phyloP scores from a whole-genome alignment of 805 yeast genomes.

The Cyberlindnera suaveolens region DNA sequence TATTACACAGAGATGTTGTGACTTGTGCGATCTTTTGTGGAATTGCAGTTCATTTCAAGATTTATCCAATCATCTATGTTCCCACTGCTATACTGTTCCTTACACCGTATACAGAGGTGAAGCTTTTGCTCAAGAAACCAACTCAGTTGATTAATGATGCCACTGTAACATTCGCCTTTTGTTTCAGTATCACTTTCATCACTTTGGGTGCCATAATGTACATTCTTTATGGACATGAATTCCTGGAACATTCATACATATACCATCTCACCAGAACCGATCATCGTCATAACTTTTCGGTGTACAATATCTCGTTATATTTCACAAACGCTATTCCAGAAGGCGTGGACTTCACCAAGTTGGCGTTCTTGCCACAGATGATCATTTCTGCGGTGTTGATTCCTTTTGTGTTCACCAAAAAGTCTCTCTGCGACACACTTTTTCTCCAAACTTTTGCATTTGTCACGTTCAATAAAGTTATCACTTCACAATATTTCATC shows the following conservation, averaged over 20 bases:
- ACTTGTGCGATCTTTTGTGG: constrained; percentile 32
- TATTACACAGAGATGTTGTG: constrained; percentile 31
- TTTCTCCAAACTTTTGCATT: constrained; percentile 78
- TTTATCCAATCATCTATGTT: constrained; percentile 84
- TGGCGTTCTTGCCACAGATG: constrained; percentile 84
- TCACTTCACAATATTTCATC: constrained; percentile 92
- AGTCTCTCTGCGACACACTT: constrained; percentile 42
- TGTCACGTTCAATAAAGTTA: constrained; percentile 73
- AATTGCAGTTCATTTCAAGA: constrained; percentile 75
- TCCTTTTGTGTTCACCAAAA: constrained; percentile 44
- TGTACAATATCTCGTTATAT: constrained; percentile 73
- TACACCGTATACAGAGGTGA: constrained; percentile 12
- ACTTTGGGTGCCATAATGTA: constrained; percentile 57
- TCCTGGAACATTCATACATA: constrained; percentile 67
- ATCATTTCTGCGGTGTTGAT: constrained; percentile 49
- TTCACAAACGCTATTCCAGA: constrained; percentile 39
- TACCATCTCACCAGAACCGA: constrained; percentile 82
- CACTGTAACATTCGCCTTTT: constrained; percentile 35
- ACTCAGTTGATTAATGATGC: constrained; percentile 30
- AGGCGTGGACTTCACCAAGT: constrained; percentile 34
- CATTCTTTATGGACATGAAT: constrained; percentile 63
- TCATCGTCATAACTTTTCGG: constrained; percentile 91
- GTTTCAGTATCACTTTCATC: constrained; percentile 38
- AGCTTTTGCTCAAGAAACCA: constrained; percentile 22
- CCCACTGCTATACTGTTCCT: constrained; percentile 59